Percentiles rank a stretch among this genome's conserved stretches.
Evolutionary conservation across 768 basidiomycete genomes (phyloP).

Genomic region (Pleurotus ostreatus): DNA sequence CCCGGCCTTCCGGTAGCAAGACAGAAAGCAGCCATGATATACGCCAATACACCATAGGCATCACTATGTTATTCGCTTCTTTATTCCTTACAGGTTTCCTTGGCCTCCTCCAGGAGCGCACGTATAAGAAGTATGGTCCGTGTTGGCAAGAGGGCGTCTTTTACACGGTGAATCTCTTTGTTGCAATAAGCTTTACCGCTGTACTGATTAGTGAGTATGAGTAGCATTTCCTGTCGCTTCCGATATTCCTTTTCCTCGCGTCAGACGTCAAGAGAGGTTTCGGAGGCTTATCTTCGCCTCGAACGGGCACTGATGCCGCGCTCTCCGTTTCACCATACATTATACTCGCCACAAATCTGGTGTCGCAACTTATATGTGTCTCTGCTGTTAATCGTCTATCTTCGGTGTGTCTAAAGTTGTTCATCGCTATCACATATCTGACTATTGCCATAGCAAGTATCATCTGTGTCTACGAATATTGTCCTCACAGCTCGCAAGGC

Average conservation of each 20-base stretch:
- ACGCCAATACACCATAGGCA: slow-evolving; percentile 56
- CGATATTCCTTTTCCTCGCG: slow-evolving; percentile 62
- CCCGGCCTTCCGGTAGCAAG: slow-evolving; percentile 38
- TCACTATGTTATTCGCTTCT: slow-evolving; percentile 63
- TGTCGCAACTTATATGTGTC: slow-evolving; percentile 78
- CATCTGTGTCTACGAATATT: slow-evolving; percentile 78
- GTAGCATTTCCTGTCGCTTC: slow-evolving; percentile 79
- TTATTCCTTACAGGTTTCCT: slow-evolving; percentile 64
- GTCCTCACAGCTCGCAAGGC: slow-evolving; percentile 80
- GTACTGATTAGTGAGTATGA: background rate
- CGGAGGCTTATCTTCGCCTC: slow-evolving; percentile 34
- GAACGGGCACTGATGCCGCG: slow-evolving; percentile 15
- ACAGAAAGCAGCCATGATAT: slow-evolving; percentile 24
- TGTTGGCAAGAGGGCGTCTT: slow-evolving; percentile 84
- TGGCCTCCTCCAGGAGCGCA: slow-evolving; percentile 74
- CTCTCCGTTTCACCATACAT: slow-evolving; percentile 42
- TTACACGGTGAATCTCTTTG: slow-evolving; percentile 55
- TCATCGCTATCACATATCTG: background rate
- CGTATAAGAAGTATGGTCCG: slow-evolving; percentile 69
- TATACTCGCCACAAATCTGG: slow-evolving; percentile 58
- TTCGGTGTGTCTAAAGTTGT: slow-evolving; percentile 49
- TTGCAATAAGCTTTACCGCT: background rate
- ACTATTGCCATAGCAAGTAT: slow-evolving; percentile 48
- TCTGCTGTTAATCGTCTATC: slow-evolving; percentile 78
- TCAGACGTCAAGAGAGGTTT: slow-evolving; percentile 55